Conservation (phyloP, 2,329 filamentous ascomycete genomes). For the Monilinia polystroma region DNA sequence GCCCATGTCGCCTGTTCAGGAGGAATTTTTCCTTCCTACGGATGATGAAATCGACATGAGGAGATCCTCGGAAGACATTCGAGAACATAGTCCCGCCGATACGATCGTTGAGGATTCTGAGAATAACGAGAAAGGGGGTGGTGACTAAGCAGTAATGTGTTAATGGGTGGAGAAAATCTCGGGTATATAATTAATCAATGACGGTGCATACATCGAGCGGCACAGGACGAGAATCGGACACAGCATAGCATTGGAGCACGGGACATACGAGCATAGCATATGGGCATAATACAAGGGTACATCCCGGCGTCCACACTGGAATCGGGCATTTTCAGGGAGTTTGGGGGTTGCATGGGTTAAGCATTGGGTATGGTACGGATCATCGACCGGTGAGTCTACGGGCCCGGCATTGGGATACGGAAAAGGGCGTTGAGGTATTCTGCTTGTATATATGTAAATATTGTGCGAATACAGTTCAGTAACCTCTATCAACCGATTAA, state of each 20-base stretch:
- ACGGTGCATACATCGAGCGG: constrained; percentile 8
- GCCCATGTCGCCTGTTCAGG: constrained; percentile 33
- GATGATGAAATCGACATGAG: constrained; percentile 2
- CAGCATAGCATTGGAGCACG: not conserved
- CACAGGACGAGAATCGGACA: not conserved
- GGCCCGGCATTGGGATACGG: constrained; percentile 26
- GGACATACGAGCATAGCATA: constrained; percentile 1
- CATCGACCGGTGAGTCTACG: constrained; percentile 32
- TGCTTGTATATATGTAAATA: not conserved
- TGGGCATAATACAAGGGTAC: constrained; percentile 6
- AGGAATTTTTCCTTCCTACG: constrained; percentile 27
- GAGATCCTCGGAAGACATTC: not conserved
- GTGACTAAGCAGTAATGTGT: not conserved
- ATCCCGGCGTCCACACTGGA: not conserved
- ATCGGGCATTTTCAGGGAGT: constrained; percentile 9
- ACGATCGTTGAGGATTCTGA: not conserved
- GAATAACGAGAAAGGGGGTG: not conserved
- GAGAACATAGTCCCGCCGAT: not conserved
- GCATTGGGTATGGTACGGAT: constrained; percentile 18
- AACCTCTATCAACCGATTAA: too few species aligned
- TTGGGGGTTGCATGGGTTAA: not conserved
- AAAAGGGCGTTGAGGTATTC: constrained; percentile 3
- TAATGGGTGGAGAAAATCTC: not conserved
- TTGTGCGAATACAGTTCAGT: too few species aligned
- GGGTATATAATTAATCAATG: constrained; percentile 12